Evolutionary conservation across 768 basidiomycete genomes (phyloP), one percentile per base, ranked within the genome.

Genomic region (Filobasidium floriforme): DNA sequence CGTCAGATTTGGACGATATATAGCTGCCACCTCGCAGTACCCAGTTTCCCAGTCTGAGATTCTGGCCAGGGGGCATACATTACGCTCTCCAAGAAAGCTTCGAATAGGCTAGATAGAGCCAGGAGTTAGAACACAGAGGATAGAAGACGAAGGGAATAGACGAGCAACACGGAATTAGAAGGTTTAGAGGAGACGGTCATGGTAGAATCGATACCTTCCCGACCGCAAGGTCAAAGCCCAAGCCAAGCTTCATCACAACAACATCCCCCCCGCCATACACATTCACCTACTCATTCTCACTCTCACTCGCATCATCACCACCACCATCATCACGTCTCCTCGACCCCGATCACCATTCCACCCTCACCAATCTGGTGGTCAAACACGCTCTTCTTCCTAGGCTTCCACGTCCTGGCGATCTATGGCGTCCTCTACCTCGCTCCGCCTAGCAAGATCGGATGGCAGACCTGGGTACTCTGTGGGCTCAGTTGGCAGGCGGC

Each of bases 401-500:
- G 76, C 7, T 79, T 83, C 6, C 88, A 89, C 74, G 18, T 87
- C 28, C 83, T 84, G 14, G 85, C 86, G 2, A 60, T 82, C 28
- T 63, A 82, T 59, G 88, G 87, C 18, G 78, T 83, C 1, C 80
- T 82, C 54, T 81, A 78, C 68, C 80, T 81, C 65, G 70, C 75
- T 0, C 87, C 88, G 0, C 80, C 81, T 1, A 78, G 79, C 59
- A 63, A 75, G 0, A 77, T 85, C 14, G 79, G 82, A 2, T 73
- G 76, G 41, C 75, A 80, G 10, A 87, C 84, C 1, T 75, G 85
- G 6, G 44, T 83, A 19, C 74, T 88, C n/a, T 81, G 82, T 28
- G 80, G 87, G 63, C 62, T 84, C 9, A 78, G 83, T 4, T 89
- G 87, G 88, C 88, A 89, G 73, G 73, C 87, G 15, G 85, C 87